A percentile compares a stretch with the other conserved stretches of the same genome.
Evolutionary conservation across 768 basidiomycete species (phyloP).

Genomic region (Tremella yokohamensis): DNA sequence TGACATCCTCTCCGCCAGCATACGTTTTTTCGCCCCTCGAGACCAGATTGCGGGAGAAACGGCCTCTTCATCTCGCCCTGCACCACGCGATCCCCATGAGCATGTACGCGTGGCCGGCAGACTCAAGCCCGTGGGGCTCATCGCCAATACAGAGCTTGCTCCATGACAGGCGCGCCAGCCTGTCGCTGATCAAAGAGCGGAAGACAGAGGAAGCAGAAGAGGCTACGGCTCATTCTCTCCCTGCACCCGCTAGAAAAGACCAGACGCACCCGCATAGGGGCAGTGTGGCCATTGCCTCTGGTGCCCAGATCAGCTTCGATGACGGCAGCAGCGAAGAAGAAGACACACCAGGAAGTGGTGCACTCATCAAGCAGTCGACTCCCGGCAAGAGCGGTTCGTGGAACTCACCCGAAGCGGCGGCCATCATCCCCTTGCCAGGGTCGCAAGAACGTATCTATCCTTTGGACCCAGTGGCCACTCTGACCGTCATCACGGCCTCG

Average conservation of each 20-base stretch:
- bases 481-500: constrained; percentile 27
- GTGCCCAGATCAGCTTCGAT: neutral
- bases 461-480: constrained; percentile 33
- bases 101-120: constrained; percentile 43
- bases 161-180: neutral
- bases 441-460: constrained; percentile 12
- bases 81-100: constrained; percentile 46
- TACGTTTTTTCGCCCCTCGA: constrained; percentile 47
- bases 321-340: too few species aligned
- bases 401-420: neutral
- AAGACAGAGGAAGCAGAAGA: neutral
- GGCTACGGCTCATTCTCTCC: neutral
- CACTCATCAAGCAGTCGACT: too few species aligned
- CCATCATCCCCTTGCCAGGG: neutral
- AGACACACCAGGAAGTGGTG: too few species aligned
- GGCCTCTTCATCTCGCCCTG: constrained; percentile 29
- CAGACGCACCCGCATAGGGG: neutral
- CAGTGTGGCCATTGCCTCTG: neutral
- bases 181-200: constrained; percentile 1
- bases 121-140: neutral
- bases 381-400: constrained; percentile 2
- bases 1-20: constrained; percentile 30
- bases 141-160: neutral
- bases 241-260: neutral
- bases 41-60: constrained; percentile 38